Evolutionary conservation across 164 flowering plant genomes (phyloP), one percentile per base, ranked within the genome.

Genomic region (Akebia trifoliata): DNA sequence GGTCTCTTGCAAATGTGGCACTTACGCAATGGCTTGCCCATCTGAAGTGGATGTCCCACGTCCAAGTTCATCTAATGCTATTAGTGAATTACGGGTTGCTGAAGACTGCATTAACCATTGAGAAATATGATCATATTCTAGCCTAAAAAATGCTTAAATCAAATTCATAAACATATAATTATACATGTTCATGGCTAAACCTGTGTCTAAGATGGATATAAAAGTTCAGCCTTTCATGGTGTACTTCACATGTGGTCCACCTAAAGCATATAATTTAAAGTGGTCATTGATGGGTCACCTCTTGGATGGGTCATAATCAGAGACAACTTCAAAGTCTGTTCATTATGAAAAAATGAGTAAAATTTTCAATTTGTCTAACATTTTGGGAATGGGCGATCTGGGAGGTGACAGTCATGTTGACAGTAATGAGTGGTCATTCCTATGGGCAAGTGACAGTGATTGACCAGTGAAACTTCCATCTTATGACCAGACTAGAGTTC

Each of bases 11-110:
- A 50, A 29, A 37, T 52, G 9, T 56, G 50, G 44, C 59, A 81
- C 96, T 59, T 69, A 90, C 97, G 95, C 99, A 71, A 94, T 94
- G 66, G 99, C 97, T 79, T 94, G 99, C 62, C 99, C 99, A 76
- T 94, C 99, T 59, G 99, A 94, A 40, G 99, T 90, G 69, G 99
- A 83, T 66, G 99, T 90, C 39, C 99, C 97, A 53, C 99, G 89
- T 36, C 99, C 97, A 75, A 90, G 97, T 69, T 94, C 99, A 85
- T 90, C 99, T 59, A 94, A 66, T 15, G 82, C 88, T 68, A 94
- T 96, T 29, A 94, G 66, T 37, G 99, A 94, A 65, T 81, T 77
- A 21, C 66, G 54, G 47, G 93, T 90, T 32, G 99, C 99, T 6
- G 84, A 83, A 30, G 81, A 74, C 99, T 94, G 77, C 75, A 80